These are phyloP conservation scores for Tuber microsphaerosporum DNA, from an alignment of 495 filamentous ascomycete species.

Conservation along the genomic window DNA sequence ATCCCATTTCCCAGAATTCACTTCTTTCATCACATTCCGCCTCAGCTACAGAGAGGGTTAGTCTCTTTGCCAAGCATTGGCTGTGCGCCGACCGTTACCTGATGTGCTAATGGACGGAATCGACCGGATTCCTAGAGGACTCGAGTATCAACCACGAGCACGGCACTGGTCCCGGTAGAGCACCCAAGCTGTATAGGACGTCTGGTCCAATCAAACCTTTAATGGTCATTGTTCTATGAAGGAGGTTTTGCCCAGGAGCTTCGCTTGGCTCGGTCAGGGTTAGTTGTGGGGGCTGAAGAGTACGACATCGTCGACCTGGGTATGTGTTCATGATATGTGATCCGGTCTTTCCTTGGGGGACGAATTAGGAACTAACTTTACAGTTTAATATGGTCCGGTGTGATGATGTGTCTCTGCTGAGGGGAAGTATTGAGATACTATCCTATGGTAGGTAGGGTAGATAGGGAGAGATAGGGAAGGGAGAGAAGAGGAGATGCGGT, in stretches of 20 bases:
- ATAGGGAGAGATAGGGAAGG: background rate
- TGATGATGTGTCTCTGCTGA: conserved; percentile 2
- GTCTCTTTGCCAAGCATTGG: background rate
- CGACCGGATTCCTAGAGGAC: background rate
- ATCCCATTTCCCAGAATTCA: background rate
- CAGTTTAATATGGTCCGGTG: background rate
- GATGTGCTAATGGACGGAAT: background rate
- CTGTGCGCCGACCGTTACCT: background rate
- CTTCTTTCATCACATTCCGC: background rate
- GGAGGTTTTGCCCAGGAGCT: background rate
- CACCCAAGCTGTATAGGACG: background rate
- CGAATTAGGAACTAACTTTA: background rate
- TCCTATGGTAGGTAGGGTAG: background rate
- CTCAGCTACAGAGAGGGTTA: background rate
- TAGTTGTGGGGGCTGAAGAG: background rate
- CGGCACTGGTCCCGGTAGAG: background rate
- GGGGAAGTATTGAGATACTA: background rate
- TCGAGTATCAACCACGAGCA: background rate
- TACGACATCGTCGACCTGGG: background rate
- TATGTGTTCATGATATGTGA: background rate
- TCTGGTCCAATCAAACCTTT: background rate
- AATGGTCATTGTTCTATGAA: background rate
- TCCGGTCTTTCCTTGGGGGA: background rate
- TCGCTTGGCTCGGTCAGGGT: background rate
- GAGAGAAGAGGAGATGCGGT: background rate